Base-by-base conservation (phyloP, 163 green algal species). In the Scenedesmus sp. region DNA sequence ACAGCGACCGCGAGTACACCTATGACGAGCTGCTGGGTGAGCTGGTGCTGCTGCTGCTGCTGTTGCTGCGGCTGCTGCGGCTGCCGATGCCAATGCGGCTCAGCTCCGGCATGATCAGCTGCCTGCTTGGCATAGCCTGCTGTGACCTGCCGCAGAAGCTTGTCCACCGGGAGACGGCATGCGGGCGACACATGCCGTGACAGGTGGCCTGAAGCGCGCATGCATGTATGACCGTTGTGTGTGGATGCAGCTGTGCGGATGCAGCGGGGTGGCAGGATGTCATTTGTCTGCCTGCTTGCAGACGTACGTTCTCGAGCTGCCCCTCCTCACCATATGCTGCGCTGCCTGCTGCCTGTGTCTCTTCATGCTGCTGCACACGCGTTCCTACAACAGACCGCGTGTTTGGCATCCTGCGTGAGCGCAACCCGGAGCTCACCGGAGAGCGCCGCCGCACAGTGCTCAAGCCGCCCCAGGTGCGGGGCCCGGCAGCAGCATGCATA, bases 391-490 rank as follows among this genome's bases (percentile, higher is more conserved):
- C 76, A 98, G 98, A 98, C 81, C 97, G 98, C 62, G 98, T 99
- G 92, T 99, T 99, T 95, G 97, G 96, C 92, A 99, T 99, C 84
- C 93, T 99, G 86, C 93, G 96, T 66, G 97, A 98, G 94, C 97
- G 99, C 92, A 99, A 99, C 95, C 98, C 98, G 15, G 98, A 99
- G 96, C 97, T 99, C 81, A 99, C 98, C 57, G 98, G 98, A 66
- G 98, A 99, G 93, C 97, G 98, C 85, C 96, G 96, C 23, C 95
- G 98, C 62, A 99, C 98, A 20, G 98, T 99, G 87, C 96, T 99
- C 81, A 99, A 99, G 94, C 98, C 98, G 26, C 98, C 98, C 59
- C 97, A 99, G 95, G 87, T 96, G 96, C 59, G 4, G 54, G 46
- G 74, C 66, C 7, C 79, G 59, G 52, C 86, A 66, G 26, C 52